These are phyloP conservation scores for Nidularia pulvinata DNA, from an alignment of 768 basidiomycete species.

Conservation along the genomic window DNA sequence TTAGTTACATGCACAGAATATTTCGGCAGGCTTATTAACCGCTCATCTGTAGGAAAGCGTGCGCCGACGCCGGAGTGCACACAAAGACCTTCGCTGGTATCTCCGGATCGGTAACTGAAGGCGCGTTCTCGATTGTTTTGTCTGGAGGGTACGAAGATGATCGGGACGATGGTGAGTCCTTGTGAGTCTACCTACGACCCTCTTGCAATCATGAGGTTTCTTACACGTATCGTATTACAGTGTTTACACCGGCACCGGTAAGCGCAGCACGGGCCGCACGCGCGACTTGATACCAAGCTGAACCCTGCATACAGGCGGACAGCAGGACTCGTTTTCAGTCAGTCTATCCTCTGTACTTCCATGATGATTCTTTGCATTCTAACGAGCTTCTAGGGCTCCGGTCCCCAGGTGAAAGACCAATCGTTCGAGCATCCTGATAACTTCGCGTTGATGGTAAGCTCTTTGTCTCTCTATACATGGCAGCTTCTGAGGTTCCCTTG, in stretches of 20 bases:
- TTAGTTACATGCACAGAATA: not conserved
- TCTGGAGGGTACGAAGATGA: slow-evolving; percentile 41
- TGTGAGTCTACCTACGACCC: slow-evolving; percentile 20
- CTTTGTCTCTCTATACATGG: not conserved
- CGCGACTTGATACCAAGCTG: not conserved
- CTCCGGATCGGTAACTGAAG: slow-evolving; percentile 18
- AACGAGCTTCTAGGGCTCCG: slow-evolving; percentile 10
- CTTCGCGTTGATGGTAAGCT: slow-evolving; percentile 22
- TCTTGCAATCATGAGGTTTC: not conserved
- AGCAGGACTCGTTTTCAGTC: slow-evolving; percentile 11
- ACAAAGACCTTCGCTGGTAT: slow-evolving; percentile 28
- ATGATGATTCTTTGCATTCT: not conserved
- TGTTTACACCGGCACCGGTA: slow-evolving; percentile 39
- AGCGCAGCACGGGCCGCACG: not conserved
- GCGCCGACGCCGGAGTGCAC: slow-evolving; percentile 22
- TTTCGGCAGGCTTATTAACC: not conserved
- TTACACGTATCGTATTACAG: slow-evolving; percentile 10
- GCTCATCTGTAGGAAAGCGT: slow-evolving; percentile 18
- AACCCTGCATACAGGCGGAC: not conserved
- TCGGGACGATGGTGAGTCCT: slow-evolving; percentile 30
- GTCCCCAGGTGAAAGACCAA: slow-evolving; percentile 26
- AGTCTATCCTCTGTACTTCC: not conserved
- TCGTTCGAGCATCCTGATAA: slow-evolving; percentile 31
- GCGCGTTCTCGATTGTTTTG: slow-evolving; percentile 38
- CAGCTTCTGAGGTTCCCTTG: not conserved